These are phyloP conservation scores for Vaccinium macrocarpon DNA, from an alignment of 148 eudicot species.

Conservation along the genomic window DNA sequence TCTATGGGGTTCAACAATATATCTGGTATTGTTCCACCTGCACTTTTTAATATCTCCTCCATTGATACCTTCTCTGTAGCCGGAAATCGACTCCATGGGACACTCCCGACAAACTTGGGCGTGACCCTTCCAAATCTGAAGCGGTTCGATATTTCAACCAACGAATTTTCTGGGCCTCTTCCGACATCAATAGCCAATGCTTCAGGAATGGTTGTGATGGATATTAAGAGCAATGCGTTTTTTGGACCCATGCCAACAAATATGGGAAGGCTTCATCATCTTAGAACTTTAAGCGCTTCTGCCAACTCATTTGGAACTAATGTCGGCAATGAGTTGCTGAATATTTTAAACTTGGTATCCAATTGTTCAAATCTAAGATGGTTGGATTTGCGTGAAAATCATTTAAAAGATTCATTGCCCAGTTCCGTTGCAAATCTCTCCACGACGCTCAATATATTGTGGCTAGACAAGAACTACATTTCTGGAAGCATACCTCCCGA, in stretches of 20 bases:
- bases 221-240: not conserved
- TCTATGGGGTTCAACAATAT: not conserved
- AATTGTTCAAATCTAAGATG: conserved; percentile 21
- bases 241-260: conserved; percentile 6
- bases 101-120: conserved; percentile 11
- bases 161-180: conserved; percentile 16
- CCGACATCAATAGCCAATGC: conserved; percentile 22
- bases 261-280: conserved; percentile 17
- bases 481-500: conserved; percentile 23
- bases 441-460: not conserved
- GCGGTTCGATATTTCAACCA: not conserved
- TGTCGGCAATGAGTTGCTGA: no score
- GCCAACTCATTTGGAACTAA: conserved; percentile 17
- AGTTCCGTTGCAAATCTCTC: conserved; percentile 23
- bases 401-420: not conserved
- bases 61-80: conserved; percentile 5
- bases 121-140: conserved; percentile 16
- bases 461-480: conserved; percentile 9
- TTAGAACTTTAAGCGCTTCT: not conserved
- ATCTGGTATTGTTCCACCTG: conserved; percentile 12
- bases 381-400: not conserved
- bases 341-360: not conserved
- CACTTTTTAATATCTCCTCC: conserved; percentile 22
- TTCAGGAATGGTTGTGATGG: conserved; percentile 6
- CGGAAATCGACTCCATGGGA: conserved; percentile 4